Evolutionary conservation across 2,329 filamentous ascomycete species (phyloP).

Genomic region (Trichoderma lentiforme): DNA sequence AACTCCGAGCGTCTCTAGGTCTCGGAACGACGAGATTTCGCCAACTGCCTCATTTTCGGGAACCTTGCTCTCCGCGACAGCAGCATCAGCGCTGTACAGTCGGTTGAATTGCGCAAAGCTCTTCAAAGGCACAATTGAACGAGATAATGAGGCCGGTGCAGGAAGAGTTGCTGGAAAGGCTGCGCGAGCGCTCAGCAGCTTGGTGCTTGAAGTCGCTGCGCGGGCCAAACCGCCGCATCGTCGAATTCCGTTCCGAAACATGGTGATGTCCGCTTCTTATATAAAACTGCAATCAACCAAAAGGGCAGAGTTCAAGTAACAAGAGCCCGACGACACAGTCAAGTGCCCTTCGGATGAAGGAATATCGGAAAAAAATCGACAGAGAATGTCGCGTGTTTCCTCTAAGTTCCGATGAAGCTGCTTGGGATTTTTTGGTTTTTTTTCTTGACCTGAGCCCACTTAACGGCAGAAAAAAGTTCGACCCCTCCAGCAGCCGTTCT

Average conservation of each 20-base stretch:
- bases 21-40: conserved; percentile 41
- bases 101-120: conserved; percentile 28
- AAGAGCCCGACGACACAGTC: neutral
- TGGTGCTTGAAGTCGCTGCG: conserved; percentile 29
- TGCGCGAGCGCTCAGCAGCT: conserved; percentile 30
- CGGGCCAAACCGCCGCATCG: conserved; percentile 39
- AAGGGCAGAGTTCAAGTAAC: neutral
- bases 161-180: conserved; percentile 27
- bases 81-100: conserved; percentile 41
- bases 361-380: neutral
- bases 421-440: neutral
- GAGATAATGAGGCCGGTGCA: conserved; percentile 22
- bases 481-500: conserved; percentile 9
- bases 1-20: conserved; percentile 50
- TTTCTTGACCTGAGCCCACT: neutral
- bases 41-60: conserved; percentile 17
- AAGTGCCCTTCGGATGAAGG: neutral
- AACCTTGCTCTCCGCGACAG: conserved; percentile 26
- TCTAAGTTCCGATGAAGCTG: neutral
- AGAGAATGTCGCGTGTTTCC: neutral
- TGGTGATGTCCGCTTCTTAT: conserved; percentile 12
- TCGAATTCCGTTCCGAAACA: conserved; percentile 39
- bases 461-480: neutral
- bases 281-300: neutral
- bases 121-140: conserved; percentile 22